Evolutionary conservation across 1,284 basidiomycete species (phyloP), one percentile per base, ranked within the genome.

Genomic region (Flammula alnicola): DNA sequence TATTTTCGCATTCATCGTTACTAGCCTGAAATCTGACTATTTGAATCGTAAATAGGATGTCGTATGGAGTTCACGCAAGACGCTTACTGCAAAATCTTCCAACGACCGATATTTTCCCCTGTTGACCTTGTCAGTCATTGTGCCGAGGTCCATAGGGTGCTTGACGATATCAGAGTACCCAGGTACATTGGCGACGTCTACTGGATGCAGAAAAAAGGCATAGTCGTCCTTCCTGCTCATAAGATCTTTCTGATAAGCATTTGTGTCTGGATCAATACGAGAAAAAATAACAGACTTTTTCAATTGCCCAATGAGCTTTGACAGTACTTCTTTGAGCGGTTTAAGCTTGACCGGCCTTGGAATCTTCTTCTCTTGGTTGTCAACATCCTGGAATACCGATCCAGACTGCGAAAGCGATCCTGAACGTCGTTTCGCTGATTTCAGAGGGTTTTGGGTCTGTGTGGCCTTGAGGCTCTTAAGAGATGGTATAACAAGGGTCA

Each of bases 71-170:
- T 23, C 16, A 17, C 19, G 14, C 5, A 26, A 3, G 23, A 78
- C 84, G 54, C n/a, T 5, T 59, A 88, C 88, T 10, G 80, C 75
- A 62, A 91, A 91, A 33, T 90, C 87, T 51, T 90, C 88, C 38
- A 91, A 67, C 3, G 85, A 86, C 16, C 84, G 78, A 63, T 91
- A 91, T 54, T 76, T 81, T 0, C 85, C 85, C 57, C 68, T 77
- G 33, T 71, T 69, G 4, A 88, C 84, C 63, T 88, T 90, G 36
- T 66, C 69, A 5, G 80, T 69, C 80, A 93, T 91, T 0, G 89
- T 93, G 0, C 88, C 88, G 52, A 93, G 75, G 59, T 93, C 91
- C 90, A 93, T 93, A 5, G 91, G 91, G 23, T 73, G 72, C 60
- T 83, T 82, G 42, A 93, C 78, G 25, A 82, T 64, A 60, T 90